A percentile compares a stretch with the other conserved stretches of the same genome.
These are phyloP conservation scores for Pseudophaeomoniella oleicola DNA, from an alignment of 2,329 filamentous ascomycete species.

Conservation along the genomic window DNA sequence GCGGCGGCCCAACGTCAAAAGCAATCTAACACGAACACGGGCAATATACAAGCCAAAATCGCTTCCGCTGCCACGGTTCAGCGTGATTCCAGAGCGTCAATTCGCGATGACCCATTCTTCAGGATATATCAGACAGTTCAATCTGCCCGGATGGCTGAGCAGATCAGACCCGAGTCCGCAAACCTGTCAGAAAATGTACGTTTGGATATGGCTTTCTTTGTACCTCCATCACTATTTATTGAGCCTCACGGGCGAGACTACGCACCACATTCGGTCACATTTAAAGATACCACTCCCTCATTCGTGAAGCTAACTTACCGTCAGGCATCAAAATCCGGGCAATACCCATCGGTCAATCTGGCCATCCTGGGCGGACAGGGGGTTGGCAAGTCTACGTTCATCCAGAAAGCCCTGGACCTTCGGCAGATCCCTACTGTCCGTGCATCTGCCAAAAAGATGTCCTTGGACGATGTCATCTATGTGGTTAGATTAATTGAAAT, in stretches of 20 bases:
- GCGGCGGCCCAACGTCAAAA: constrained; percentile 7
- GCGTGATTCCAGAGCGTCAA: constrained; percentile 1
- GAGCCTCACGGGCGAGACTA: too few relatives aligned
- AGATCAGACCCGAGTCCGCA: not conserved
- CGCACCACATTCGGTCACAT: too few relatives aligned
- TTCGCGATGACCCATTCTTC: constrained; percentile 3
- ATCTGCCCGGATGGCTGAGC: constrained; percentile 1
- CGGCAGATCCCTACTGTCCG: constrained; percentile 25
- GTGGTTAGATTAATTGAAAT: constrained; percentile 45
- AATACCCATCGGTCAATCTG: constrained; percentile 40
- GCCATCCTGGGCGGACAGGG: constrained; percentile 39
- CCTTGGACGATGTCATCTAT: constrained; percentile 39
- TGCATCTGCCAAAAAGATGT: constrained; percentile 37
- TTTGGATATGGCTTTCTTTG: not conserved
- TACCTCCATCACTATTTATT: too few relatives aligned
- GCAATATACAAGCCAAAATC: too few relatives aligned
- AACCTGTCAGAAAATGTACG: not conserved
- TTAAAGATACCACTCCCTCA: not conserved
- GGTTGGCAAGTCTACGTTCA: constrained; percentile 46
- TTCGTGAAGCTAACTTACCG: not conserved
- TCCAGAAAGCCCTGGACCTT: constrained; percentile 41
- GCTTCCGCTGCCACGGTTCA: not conserved
- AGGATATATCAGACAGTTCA: constrained; percentile 1
- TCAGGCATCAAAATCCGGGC: constrained; percentile 1
- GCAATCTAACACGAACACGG: constrained; percentile 5